Base-by-base conservation (phyloP, 495 filamentous ascomycete species). In the Aspergillus leporis region DNA sequence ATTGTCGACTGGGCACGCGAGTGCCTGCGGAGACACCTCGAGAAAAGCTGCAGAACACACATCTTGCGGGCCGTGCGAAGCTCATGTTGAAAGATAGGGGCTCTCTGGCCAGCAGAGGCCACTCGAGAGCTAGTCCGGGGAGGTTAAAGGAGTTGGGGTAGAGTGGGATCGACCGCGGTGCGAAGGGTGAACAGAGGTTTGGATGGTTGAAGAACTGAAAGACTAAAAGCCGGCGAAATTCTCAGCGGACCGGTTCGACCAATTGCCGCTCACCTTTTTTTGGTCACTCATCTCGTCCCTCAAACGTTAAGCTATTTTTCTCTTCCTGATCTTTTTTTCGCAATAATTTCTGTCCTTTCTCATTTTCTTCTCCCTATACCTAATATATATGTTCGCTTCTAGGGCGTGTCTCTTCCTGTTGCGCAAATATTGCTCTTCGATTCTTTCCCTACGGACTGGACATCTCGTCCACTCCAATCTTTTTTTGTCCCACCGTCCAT, bases 1-100 rank as follows among this genome's bases (percentile, higher is more conserved):
- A 85, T 63, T 78, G 74, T 65, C 74, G 83, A 61, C 70, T 76
- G 59, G 74, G 72, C 56, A 77, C 70, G 61, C 77, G 79, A 71
- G 71, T 74, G 63, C 61, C 75, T 41, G 69, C 61, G 30, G 68
- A 45, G 58, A 72, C 66, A 61, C 71, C 66, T 59, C 73, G 72
- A 50, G 80, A 75, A 60, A 80, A 74, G 65, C 68, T 78, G 69
- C 81, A 81, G 57, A 86, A 77, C 47, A 87, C 75, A 69, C 83
- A 84, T 79, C 76, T 69, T 68, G 81, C 79, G 30, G 86, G 80
- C 41, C 85, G 80, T 63, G 78, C 72, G 73, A 81, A 69, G 66
- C 75, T 87, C 86, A 88, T 89, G 28, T 16, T 76, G 67, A 46
- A 23, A n/a, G 53, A 51, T 40, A 46, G 47, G 36, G 51, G 60